These are phyloP conservation scores for Schizochytrium sp. DNA, from an alignment of 108 stramenopile genomes.

Conservation along the genomic window DNA sequence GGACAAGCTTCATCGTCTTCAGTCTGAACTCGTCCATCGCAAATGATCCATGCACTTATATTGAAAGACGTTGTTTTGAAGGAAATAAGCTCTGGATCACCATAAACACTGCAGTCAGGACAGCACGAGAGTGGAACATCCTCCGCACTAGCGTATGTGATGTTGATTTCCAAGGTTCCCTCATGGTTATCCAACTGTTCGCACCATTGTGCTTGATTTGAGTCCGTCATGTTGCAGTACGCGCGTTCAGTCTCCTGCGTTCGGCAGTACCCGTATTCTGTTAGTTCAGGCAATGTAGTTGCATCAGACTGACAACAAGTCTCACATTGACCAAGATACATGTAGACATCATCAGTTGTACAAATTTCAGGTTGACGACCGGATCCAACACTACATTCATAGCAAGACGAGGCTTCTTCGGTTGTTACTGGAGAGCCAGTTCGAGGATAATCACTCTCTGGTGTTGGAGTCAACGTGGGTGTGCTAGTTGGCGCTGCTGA, in stretches of 20 bases:
- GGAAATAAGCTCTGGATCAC: background rate
- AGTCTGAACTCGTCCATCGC: background rate
- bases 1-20: background rate
- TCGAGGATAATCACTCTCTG: too few relatives aligned
- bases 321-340: background rate
- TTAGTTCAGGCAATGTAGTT: background rate
- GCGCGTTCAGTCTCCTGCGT: constrained; percentile 16
- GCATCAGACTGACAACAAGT: background rate
- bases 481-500: background rate
- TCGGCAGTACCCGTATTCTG: constrained; percentile 51
- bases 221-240: constrained; percentile 1
- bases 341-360: background rate
- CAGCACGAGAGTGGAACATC: background rate
- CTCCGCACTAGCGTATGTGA: background rate
- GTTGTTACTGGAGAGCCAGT: too few relatives aligned
- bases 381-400: background rate
- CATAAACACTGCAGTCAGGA: background rate
- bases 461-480: background rate
- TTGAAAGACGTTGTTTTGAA: background rate
- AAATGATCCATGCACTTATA: constrained; percentile 9
- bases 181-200: background rate
- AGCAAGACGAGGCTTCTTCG: background rate
- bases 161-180: background rate
- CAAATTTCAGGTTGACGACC: background rate
- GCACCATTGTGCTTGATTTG: background rate